phyloP scores from a whole-genome alignment of 108 stramenopile species.

The Cyclotella choctawhatcheeana region DNA sequence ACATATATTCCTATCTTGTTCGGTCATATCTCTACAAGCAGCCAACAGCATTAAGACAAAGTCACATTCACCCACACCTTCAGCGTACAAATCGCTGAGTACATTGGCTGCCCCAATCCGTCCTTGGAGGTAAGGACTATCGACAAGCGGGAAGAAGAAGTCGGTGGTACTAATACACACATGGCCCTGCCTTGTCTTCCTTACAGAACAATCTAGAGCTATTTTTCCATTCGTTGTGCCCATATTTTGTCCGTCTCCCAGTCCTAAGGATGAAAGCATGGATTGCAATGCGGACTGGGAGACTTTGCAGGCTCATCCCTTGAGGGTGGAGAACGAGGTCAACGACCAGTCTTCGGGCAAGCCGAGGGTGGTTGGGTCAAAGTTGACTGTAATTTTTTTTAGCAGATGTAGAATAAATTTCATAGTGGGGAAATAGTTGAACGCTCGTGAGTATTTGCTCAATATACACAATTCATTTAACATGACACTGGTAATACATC shows the following conservation, averaged over 20 bases:
- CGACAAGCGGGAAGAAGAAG: conserved; percentile 89
- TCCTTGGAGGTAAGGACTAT: conserved; percentile 85
- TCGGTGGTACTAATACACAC: conserved; percentile 77
- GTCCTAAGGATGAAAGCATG: conserved; percentile 64
- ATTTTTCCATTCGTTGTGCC: conserved; percentile 77
- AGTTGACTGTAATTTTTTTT: too few species aligned
- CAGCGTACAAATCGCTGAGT: conserved; percentile 85
- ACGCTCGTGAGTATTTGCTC: too few species aligned
- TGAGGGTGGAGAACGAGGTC: conserved; percentile 75
- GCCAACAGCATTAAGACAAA: conserved; percentile 86
- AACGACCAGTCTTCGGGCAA: conserved; percentile 75
- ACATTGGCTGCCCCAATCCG: conserved; percentile 89
- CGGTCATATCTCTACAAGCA: conserved; percentile 75
- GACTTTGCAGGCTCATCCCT: conserved; percentile 94
- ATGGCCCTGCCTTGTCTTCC: conserved; percentile 68
- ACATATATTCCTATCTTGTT: conserved; percentile 72
- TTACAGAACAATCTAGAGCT: conserved; percentile 79
- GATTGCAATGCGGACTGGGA: conserved; percentile 79
- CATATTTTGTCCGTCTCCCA: conserved; percentile 81
- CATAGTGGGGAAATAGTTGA: too few species aligned
- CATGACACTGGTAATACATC: too few species aligned
- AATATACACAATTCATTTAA: too few species aligned
- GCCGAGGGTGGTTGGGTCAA: conserved; percentile 76
- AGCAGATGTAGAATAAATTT: too few species aligned
- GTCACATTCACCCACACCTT: conserved; percentile 81